A percentile compares a stretch with the other conserved stretches of the same genome.
Conservation (phyloP, 108 stramenopile genomes). For the Pelagomonas calceolata region DNA sequence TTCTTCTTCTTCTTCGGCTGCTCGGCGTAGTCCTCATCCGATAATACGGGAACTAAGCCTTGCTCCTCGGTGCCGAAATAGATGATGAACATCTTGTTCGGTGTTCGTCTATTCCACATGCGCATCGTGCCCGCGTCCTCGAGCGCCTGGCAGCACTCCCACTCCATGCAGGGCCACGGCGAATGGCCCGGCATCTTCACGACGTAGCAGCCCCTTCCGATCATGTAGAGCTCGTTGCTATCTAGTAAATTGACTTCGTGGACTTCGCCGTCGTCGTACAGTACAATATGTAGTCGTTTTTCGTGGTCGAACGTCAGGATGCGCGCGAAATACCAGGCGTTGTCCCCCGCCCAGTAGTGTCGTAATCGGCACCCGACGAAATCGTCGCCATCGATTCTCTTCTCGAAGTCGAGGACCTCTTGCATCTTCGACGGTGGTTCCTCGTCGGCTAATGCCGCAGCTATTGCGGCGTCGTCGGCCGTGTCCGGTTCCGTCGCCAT, state of each 20-base stretch:
- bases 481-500: too few species aligned
- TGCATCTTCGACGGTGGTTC: too few species aligned
- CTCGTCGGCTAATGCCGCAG: too few species aligned
- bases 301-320: background rate
- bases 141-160: too few species aligned
- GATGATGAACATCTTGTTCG: background rate
- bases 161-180: background rate
- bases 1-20: too few species aligned
- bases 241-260: background rate
- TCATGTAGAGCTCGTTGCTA: background rate
- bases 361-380: too few species aligned
- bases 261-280: background rate
- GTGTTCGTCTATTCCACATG: background rate
- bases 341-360: background rate
- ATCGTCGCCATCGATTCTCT: too few species aligned
- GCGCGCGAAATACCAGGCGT: background rate
- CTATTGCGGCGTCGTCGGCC: too few species aligned
- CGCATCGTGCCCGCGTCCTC: too few species aligned
- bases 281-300: background rate
- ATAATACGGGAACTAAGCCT: too few species aligned
- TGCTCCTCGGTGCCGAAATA: background rate
- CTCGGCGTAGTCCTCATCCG: too few species aligned
- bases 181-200: background rate
- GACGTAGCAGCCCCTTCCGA: background rate
- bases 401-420: too few species aligned